These are phyloP conservation scores for Spergularia bocconei DNA, from an alignment of 148 eudicot genomes.

Conservation along the genomic window DNA sequence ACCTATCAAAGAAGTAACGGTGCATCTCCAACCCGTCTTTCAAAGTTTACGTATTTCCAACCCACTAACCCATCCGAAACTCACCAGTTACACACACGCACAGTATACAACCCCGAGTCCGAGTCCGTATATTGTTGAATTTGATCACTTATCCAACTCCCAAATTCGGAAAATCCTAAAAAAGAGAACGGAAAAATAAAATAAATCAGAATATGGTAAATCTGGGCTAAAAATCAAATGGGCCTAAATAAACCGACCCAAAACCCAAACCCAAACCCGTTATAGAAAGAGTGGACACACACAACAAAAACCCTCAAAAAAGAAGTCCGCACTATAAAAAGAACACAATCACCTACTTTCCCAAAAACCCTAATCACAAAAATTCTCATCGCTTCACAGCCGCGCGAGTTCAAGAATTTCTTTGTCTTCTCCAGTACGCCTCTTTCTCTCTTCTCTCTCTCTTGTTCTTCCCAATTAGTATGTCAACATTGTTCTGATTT, in stretches of 20 bases:
- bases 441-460: background rate
- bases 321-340: slow-evolving; percentile 12
- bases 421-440: background rate
- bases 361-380: slow-evolving; percentile 24
- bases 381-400: slow-evolving; percentile 1
- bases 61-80: too few relatives aligned
- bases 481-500: background rate
- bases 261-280: background rate
- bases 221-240: background rate
- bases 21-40: too few relatives aligned
- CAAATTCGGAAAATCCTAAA: too few relatives aligned
- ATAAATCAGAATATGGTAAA: too few relatives aligned
- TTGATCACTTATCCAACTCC: too few relatives aligned
- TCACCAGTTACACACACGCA: too few relatives aligned
- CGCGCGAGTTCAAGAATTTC: background rate
- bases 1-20: too few relatives aligned
- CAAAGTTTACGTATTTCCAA: too few relatives aligned
- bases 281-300: background rate
- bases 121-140: too few relatives aligned
- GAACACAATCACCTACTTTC: background rate
- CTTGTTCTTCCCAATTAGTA: background rate
- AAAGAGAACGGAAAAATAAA: too few relatives aligned
- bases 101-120: too few relatives aligned
- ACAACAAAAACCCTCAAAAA: slow-evolving; percentile 15
- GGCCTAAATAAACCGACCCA: background rate